Base-by-base conservation (phyloP, 1,284 basidiomycete genomes). In the Chalciporus piperatoides region DNA sequence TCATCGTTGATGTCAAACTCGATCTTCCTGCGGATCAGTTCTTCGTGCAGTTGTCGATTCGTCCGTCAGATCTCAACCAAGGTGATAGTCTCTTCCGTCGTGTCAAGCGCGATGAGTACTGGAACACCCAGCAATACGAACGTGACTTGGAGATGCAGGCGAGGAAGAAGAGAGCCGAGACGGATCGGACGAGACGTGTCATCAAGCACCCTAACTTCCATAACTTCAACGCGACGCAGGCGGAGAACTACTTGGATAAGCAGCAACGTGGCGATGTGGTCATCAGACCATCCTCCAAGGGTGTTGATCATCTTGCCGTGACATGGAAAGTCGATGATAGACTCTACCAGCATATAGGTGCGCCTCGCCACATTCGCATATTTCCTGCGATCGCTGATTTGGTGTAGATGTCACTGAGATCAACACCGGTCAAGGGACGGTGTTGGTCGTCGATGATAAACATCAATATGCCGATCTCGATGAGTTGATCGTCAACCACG, bases 151-250 rank as follows among this genome's bases (percentile, higher is more conserved):
- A 92, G 47, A 74, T 91, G 50, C 77, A 86, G 52, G 80, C 78
- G n/a, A 80, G 90, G 56, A 93, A 91, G 72, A 95, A 93, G 70
- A 77, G 87, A 41, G 83, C 88, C 2, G 84, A 92, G 67, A 82
- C 84, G 39, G 81, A 89, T 64, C 75, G 81, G 63, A 79, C 83
- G 46, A 84, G 92, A 55, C 80, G 97, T 23, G 84, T 96, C 41
- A 92, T 99, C 74, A 95, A 98, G 67, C 97, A 99, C 68, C 97
- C 97, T 3, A 95, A 97, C 71, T 99, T 97, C 81, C 92, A 96
- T 67, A 93, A 97, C 66, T 89, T 97, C 77, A 96, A 93, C 63
- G 85, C 92, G 30, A 75, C 79, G 17, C 90, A 97, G 59, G 95
- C 97, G 2, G 96, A 99, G 69, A 78, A 83, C 47, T 92, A 89